Evolutionary conservation across 176 grass and related monocot species (phyloP).

Genomic region (Hyparrhenia diplandra): DNA sequence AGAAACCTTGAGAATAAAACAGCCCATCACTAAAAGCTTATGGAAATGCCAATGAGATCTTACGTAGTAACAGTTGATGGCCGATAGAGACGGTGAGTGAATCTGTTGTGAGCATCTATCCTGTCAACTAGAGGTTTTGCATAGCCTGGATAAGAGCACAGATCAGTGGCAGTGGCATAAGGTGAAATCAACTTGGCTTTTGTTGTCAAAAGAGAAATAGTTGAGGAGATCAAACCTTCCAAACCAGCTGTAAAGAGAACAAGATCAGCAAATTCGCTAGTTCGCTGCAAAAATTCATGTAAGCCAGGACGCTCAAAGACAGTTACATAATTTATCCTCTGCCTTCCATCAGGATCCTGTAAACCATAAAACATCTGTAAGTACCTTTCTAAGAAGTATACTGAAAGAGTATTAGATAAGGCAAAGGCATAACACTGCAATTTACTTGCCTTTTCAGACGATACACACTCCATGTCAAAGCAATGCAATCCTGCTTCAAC

Average conservation of each 20-base stretch:
- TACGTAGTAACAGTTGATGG: slow-evolving; percentile 87
- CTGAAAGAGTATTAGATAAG: not conserved
- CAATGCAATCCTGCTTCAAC: slow-evolving; percentile 64
- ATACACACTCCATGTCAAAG: slow-evolving; percentile 80
- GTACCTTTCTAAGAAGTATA: not conserved
- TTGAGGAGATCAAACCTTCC: slow-evolving; percentile 55
- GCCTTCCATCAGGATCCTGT: slow-evolving; percentile 80
- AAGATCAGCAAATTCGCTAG: slow-evolving; percentile 86
- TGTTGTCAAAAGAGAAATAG: not conserved
- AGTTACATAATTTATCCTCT: slow-evolving; percentile 67
- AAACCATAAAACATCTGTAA: slow-evolving; percentile 29
- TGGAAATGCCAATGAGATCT: slow-evolving; percentile 26
- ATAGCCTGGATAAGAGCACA: slow-evolving; percentile 56
- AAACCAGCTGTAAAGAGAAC: slow-evolving; percentile 95
- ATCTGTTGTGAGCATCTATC: slow-evolving; percentile 78
- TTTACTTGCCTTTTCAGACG: slow-evolving; percentile 53
- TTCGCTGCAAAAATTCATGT: slow-evolving; percentile 66
- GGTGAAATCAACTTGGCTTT: not conserved
- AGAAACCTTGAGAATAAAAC: not conserved
- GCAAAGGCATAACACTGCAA: not conserved
- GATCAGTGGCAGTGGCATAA: not conserved
- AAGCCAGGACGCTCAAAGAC: slow-evolving; percentile 97
- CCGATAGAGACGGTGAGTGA: slow-evolving; percentile 65
- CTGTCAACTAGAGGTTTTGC: slow-evolving; percentile 84
- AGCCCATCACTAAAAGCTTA: not conserved